Evolutionary conservation across 2,329 filamentous ascomycete genomes (phyloP).

Genomic region (Sporothrix pseudoabietina): DNA sequence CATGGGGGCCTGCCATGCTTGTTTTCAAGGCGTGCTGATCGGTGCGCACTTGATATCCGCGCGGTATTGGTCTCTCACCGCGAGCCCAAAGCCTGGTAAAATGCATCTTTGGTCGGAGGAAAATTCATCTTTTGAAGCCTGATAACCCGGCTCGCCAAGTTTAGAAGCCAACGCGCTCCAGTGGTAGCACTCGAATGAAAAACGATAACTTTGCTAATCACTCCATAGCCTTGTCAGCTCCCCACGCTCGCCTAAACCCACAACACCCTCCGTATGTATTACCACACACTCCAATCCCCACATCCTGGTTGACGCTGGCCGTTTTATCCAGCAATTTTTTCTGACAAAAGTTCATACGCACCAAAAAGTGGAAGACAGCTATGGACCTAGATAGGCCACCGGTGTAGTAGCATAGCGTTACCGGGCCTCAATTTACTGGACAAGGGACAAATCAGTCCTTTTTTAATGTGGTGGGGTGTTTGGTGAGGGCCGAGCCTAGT

Average conservation of each 20-base stretch:
- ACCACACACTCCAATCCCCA: background rate
- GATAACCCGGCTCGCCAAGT: background rate
- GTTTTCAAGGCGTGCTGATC: background rate
- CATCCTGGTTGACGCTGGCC: background rate
- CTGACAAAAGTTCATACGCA: no score
- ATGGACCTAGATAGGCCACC: background rate
- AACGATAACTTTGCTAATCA: background rate
- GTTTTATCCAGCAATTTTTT: background rate
- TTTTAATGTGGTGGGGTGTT: background rate
- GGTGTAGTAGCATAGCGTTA: constrained; percentile 7
- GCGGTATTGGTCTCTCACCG: background rate
- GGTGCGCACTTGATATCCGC: background rate
- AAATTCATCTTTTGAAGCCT: no score
- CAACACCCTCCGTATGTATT: background rate
- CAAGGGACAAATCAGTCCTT: background rate
- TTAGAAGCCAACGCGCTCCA: background rate
- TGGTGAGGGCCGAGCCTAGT: constrained; percentile 23
- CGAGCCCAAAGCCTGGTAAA: background rate
- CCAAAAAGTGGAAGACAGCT: background rate
- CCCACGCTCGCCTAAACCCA: background rate
- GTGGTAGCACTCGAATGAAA: background rate
- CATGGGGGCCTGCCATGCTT: background rate
- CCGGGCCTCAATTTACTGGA: background rate
- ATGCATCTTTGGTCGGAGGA: background rate
- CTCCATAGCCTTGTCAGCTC: background rate